Evolutionary conservation across 306 rosid species (phyloP).

Genomic region (Vigna unguiculata): DNA sequence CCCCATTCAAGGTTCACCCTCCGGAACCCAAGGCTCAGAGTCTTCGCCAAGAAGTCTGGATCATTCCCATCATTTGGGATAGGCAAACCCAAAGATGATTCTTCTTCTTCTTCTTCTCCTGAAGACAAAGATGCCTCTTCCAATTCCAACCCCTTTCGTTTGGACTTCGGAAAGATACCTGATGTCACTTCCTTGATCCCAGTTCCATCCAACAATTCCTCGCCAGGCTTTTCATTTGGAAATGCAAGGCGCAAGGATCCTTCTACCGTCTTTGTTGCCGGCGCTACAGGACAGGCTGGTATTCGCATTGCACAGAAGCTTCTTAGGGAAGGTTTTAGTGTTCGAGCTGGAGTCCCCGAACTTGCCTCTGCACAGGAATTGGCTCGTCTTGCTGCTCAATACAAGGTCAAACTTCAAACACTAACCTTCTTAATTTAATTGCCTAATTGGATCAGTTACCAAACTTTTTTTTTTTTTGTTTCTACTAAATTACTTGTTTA

Average conservation of each 20-base stretch:
- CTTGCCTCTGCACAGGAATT: slow-evolving; percentile 85
- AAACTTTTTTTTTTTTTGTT: not conserved
- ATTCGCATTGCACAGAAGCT: slow-evolving; percentile 79
- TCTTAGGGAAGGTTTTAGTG: slow-evolving; percentile 83
- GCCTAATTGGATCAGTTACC: not conserved
- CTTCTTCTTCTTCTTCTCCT: slow-evolving; percentile 41
- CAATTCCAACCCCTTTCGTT: slow-evolving; percentile 64
- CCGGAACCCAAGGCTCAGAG: slow-evolving; percentile 54
- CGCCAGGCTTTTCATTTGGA: slow-evolving; percentile 71
- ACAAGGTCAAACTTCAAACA: slow-evolving; percentile 60
- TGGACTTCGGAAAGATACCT: slow-evolving; percentile 72
- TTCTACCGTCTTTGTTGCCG: slow-evolving; percentile 83
- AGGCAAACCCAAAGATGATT: slow-evolving; percentile 58
- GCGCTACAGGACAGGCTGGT: slow-evolving; percentile 89
- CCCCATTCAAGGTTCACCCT: slow-evolving; percentile 52
- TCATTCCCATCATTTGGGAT: slow-evolving; percentile 66
- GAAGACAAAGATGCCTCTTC: slow-evolving; percentile 38
- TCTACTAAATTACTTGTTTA: not conserved
- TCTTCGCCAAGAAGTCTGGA: slow-evolving; percentile 59
- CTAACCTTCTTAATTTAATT: no score
- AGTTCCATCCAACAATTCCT: slow-evolving; percentile 50
- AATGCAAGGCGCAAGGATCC: slow-evolving; percentile 76
- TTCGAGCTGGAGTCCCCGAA: slow-evolving; percentile 92
- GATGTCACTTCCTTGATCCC: slow-evolving; percentile 81
- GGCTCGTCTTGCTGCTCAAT: slow-evolving; percentile 85